phyloP scores from a whole-genome alignment of 768 basidiomycete genomes.

The Pisolithus microcarpus region DNA sequence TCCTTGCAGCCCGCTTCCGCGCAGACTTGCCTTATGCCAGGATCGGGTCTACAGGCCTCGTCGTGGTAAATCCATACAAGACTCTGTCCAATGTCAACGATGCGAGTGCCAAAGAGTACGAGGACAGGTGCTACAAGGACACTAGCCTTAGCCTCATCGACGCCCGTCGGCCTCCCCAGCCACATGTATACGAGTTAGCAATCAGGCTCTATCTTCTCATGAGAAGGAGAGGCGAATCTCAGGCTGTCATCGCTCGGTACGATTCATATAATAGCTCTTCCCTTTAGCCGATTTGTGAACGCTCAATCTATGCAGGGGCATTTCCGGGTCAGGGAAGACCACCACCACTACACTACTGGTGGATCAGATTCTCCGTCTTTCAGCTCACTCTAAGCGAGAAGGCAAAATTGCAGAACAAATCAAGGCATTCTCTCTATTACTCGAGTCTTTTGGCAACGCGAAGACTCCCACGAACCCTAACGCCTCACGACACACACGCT shows the following conservation, averaged over 20 bases:
- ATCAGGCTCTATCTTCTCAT: slow-evolving; percentile 53
- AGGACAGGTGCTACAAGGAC: slow-evolving; percentile 48
- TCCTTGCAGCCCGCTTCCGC: slow-evolving; percentile 52
- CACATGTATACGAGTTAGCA: slow-evolving; percentile 58
- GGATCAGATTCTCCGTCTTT: slow-evolving; percentile 54
- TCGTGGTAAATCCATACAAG: slow-evolving; percentile 57
- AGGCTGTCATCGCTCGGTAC: slow-evolving; percentile 51
- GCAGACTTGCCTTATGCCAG: slow-evolving; percentile 51
- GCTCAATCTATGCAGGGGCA: slow-evolving; percentile 35
- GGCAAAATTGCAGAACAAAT: slow-evolving; percentile 47
- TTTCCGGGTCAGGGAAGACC: slow-evolving; percentile 59
- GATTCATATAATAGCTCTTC: slow-evolving; percentile 5
- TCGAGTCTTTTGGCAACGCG: slow-evolving; percentile 60
- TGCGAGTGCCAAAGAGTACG: slow-evolving; percentile 50
- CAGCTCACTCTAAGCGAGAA: slow-evolving; percentile 51
- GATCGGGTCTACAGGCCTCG: slow-evolving; percentile 40
- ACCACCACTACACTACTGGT: slow-evolving; percentile 44
- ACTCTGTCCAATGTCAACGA: slow-evolving; percentile 51
- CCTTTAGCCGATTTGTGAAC: slow-evolving; percentile 11
- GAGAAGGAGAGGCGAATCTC: slow-evolving; percentile 46
- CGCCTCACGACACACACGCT: slow-evolving; percentile 55
- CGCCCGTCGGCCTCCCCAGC: slow-evolving; percentile 38
- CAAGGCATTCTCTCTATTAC: slow-evolving; percentile 45
- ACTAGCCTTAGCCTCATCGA: slow-evolving; percentile 35
- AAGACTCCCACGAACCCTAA: slow-evolving; percentile 59